Evolutionary conservation across 192 early-diverging fungal genomes (phyloP), one percentile per base, ranked within the genome.

Genomic region (Phycomyces nitens): DNA sequence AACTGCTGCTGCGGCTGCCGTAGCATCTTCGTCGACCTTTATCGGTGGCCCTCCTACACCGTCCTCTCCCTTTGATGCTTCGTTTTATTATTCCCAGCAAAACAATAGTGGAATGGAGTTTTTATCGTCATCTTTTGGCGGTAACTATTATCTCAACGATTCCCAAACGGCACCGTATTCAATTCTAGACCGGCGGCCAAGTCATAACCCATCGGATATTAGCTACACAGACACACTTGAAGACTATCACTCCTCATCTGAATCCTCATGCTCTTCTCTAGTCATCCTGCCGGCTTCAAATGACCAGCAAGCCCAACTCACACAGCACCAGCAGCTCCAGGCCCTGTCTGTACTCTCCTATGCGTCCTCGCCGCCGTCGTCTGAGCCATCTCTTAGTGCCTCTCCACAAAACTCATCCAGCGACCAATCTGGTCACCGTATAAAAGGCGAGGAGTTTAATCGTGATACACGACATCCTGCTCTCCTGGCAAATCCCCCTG

Each of bases 1-100:
- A 21, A 53, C 62, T 43, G 62, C 62, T 41, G 62, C 62, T 42
- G 62, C 62, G n/a, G 29, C 47, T 39, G 62, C 62, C 15, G 62
- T 63, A 41, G 62, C 62, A 11, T 53, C 51, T 43, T 26, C 62
- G 11, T 42, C 3, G 2, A 52, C 6, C 26, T 16, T 38, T 9
- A 34, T 16, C 29, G 27, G 14, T 5, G 0, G 24, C 29, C 23
- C 41, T 11, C 22, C 57, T 26, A 44, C 57, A 14, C 22, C 57
- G 1, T 20, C 57, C 18, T 42, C 57, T 22, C 6, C 42, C 1
- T 23, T 29, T 56, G 54, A 56, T n/a, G 12, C 24, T 0, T 29
- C 22, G 29, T 56, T 56, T 12, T 23, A 56, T 29, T 34, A 59
- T 0, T 47, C 44, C 3, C 44, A 47, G 44, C 44, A 14, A 47